Base-by-base conservation (phyloP, 495 filamentous ascomycete species). In the Alectoria sarmentosa region DNA sequence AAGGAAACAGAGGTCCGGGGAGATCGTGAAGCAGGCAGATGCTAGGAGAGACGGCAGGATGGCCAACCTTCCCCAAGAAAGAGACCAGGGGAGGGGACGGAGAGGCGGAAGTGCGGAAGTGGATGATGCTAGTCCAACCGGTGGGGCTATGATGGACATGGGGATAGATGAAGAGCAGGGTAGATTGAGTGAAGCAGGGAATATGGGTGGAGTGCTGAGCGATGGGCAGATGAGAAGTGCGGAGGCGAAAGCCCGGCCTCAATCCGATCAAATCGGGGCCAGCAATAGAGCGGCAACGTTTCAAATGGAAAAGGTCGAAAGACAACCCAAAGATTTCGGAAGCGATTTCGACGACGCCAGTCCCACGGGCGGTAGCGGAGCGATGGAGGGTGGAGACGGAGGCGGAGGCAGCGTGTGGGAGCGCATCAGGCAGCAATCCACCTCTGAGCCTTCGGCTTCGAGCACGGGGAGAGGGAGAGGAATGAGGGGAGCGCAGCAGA, bases 81-180 rank as follows among this genome's bases (percentile, higher is more conserved):
- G 62, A 8, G 59, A 56, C 0, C 37, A 57, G 28, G 61, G 54
- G 59, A 55, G 19, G 57, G 52, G 38, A 30, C 61, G 46, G 10
- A 65, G 62, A 26, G 58, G 44, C 19, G 54, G 48, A 19, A 32
- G 37, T 34, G 49, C 14, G 39, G 46, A 13, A 39, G 41, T 36
- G 38, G 67, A 69, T 58, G 66, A 69, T 26, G 66, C 64, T 26
- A 71, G 70, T 58, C 70, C 67, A 21, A 71, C 65, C 15, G 67
- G 69, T 11, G 69, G 67, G 23, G 67, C 58, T n/a, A 66, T 66
- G 63, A 36, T 64, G 38, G 64, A 66, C 32, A 64, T 63, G 11
- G 64, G 54, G 14, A 26, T 46, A 15, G 56, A 64, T 15, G 37
- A n/a, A 15, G 58, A 56, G 30, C 58, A 66, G 9, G 26, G 11